Evolutionary conservation across 2,329 filamentous ascomycete genomes (phyloP).

Genomic region (Colletotrichum sp.): DNA sequence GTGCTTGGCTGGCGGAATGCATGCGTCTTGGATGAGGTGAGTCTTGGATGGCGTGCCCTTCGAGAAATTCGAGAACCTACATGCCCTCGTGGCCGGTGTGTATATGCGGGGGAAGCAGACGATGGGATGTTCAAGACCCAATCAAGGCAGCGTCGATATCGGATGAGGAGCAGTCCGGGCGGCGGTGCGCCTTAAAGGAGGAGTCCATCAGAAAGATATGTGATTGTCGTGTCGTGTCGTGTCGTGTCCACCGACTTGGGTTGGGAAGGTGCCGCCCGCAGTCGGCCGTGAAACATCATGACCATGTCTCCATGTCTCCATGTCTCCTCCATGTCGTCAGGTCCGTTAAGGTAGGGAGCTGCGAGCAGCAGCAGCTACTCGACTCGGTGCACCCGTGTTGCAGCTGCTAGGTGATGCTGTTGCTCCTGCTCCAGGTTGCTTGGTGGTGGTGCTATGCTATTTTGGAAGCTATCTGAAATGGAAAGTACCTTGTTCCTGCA

Average conservation of each 20-base stretch:
- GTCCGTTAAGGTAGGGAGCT: background rate
- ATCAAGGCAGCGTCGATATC: background rate
- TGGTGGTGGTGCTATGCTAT: background rate
- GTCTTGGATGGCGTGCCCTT: background rate
- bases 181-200: background rate
- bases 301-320: background rate
- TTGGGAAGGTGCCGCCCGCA: background rate
- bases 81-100: background rate
- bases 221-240: background rate
- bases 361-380: background rate
- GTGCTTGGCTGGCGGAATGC: background rate
- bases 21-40: background rate
- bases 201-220: background rate
- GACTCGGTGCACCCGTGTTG: background rate
- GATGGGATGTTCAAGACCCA: background rate
- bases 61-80: background rate
- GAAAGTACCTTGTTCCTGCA: background rate
- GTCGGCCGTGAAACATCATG: background rate
- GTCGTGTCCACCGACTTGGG: background rate
- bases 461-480: background rate
- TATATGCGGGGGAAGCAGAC: constrained; percentile 7
- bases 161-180: constrained; percentile 3
- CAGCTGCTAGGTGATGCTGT: background rate
- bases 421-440: background rate
- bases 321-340: background rate